A percentile compares a stretch with the other conserved stretches of the same genome.
phyloP scores from a whole-genome alignment of 345 rosid genomes.

The Geranium brycei region DNA sequence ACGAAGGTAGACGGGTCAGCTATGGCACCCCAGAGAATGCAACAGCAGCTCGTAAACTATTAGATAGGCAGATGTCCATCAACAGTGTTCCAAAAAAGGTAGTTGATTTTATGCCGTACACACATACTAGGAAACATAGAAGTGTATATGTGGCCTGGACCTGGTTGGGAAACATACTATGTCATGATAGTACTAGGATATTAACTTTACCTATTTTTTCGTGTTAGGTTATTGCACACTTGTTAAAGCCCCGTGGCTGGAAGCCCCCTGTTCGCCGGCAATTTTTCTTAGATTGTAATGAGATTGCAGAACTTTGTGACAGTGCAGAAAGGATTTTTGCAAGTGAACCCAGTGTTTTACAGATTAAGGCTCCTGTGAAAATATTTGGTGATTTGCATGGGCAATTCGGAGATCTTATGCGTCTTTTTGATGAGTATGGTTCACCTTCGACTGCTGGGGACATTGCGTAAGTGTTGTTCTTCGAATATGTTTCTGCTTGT shows the following conservation, averaged over 20 bases:
- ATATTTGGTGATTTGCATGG: conserved; percentile 98
- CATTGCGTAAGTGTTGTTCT: conserved; percentile 60
- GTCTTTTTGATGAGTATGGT: conserved; percentile 96
- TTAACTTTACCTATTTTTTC: not conserved
- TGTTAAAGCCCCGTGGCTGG: conserved; percentile 95
- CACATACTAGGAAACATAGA: not conserved
- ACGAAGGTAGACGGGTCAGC: conserved; percentile 92
- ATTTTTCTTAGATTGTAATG: conserved; percentile 92
- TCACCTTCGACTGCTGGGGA: conserved; percentile 98
- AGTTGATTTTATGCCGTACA: not conserved
- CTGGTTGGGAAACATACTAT: not conserved
- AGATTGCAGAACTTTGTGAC: conserved; percentile 90
- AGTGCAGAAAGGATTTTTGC: conserved; percentile 75
- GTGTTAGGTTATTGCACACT: conserved; percentile 65
- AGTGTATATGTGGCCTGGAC: not conserved
- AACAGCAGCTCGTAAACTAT: conserved; percentile 84
- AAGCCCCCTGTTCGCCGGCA: conserved; percentile 92
- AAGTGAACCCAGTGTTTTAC: conserved; percentile 77
- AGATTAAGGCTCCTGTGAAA: conserved; percentile 79
- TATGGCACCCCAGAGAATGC: conserved; percentile 93
- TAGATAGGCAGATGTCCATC: conserved; percentile 93
- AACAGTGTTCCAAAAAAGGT: conserved; percentile 95
- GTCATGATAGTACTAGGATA: not conserved
- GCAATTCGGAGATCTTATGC: conserved; percentile 99
- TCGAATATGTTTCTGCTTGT: not conserved